Base-by-base conservation (phyloP, 805 yeast genomes). In the Metschnikowia borealis region DNA sequence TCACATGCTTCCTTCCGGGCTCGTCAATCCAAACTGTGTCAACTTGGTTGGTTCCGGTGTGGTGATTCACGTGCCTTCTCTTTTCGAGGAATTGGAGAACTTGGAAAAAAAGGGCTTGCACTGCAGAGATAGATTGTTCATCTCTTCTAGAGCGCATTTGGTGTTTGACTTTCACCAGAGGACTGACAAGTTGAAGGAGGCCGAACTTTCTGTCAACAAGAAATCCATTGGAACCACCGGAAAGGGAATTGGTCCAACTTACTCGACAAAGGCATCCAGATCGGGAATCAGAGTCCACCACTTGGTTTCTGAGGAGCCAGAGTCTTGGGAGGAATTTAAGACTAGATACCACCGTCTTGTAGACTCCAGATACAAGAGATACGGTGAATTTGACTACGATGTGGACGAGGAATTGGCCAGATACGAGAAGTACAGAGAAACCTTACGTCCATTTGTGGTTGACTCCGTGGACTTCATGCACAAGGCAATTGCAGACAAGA, bases 1-100 rank as follows among this genome's bases (percentile, higher is more conserved):
- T 85, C 99, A 94, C 74, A 92, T 94, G 96, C 81, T 94, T 55
- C 99, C 99, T 17, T 89, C 97, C 8, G 99, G 99, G n/a, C 80
- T 94, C 56, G 96, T 94, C 53, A 94, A 94, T 68, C 90, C 94
- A 54, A 85, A 87, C 51, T 94, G 99, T 74, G 73, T 78, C 61
- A 94, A 94, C 73, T 73, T 94, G 60, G 81, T 94, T 59, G 99
- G 99, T 53, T 85, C 92, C 31, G 99, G 99, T 67, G 99, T 94
- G 43, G 99, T 94, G 55, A 80, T 94, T 59, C 97, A 94, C 68
- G 81, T 94, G 45, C 97, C 98, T 38, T 89, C 97, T 0, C 84
- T 94, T 60, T 94, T 94, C 64, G 78, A 81, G 59, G 99, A 94
- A 73, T 81, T 94, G 66, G 84, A 82, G 62, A 83, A 82, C 62